Percentiles rank a stretch among this genome's conserved stretches.
Evolutionary conservation across 768 basidiomycete genomes (phyloP).

Genomic region (Albatrellus ellisii): DNA sequence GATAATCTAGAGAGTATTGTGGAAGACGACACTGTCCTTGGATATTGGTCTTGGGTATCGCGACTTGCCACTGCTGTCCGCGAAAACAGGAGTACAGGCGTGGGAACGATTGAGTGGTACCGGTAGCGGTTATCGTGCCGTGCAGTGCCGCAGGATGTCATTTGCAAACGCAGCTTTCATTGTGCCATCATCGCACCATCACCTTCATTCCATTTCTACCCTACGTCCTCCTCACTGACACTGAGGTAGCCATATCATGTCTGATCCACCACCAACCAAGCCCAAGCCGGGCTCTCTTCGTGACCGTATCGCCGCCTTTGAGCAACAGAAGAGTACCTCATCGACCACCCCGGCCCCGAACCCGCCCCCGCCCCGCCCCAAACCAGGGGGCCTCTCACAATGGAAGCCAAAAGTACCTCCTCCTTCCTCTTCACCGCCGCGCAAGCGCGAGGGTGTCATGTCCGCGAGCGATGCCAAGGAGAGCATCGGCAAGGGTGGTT

Average conservation of each 20-base stretch:
- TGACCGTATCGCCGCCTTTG: constrained; percentile 84
- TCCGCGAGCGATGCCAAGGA: constrained; percentile 81
- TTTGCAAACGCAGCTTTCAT: too few relatives aligned
- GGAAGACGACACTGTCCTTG: too few relatives aligned
- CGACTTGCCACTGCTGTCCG: too few relatives aligned
- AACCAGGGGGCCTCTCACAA: constrained; percentile 43
- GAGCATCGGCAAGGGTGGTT: constrained; percentile 67
- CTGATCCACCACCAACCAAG: constrained; percentile 45
- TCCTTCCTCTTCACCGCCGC: constrained; percentile 17
- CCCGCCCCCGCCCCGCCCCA: constrained; percentile 40
- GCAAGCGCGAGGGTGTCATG: constrained; percentile 37
- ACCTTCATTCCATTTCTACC: background rate
- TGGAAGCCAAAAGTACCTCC: constrained; percentile 65
- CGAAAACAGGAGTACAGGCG: too few relatives aligned
- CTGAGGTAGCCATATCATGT: too few relatives aligned
- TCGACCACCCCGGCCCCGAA: constrained; percentile 23
- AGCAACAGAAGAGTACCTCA: constrained; percentile 44
- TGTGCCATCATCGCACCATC: too few relatives aligned
- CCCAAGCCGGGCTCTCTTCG: constrained; percentile 68
- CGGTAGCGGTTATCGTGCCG: too few relatives aligned
- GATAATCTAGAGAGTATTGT: too few relatives aligned
- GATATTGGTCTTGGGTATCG: too few relatives aligned
- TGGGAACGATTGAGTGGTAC: too few relatives aligned
- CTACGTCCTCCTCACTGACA: background rate
- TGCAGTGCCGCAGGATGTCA: too few relatives aligned